Evolutionary conservation across 805 yeast species (phyloP).

Genomic region (Barnettozyma populi): DNA sequence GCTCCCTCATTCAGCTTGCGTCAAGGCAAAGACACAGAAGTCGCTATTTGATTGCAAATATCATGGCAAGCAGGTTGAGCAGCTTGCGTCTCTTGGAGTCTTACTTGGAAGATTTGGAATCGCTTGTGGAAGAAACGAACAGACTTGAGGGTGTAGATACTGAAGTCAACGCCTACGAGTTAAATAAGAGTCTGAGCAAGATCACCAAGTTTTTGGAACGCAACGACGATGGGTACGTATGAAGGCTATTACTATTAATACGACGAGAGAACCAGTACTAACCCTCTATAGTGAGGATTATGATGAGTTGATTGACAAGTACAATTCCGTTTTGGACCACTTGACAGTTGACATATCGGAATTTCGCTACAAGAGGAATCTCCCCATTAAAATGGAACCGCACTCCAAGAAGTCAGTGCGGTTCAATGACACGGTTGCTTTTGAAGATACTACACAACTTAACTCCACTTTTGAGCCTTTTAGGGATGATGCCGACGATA

Average conservation of each 20-base stretch:
- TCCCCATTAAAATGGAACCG: constrained; percentile 2
- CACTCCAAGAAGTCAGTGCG: constrained; percentile 23
- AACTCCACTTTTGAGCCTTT: constrained; percentile 16
- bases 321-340: constrained; percentile 8
- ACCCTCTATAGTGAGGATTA: constrained; percentile 17
- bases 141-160: constrained; percentile 14
- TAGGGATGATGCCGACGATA: constrained; percentile 13
- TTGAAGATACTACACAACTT: constrained; percentile 3
- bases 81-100: constrained; percentile 24
- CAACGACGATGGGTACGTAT: constrained; percentile 24
- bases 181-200: constrained; percentile 20
- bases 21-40: background rate
- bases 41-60: background rate
- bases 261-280: constrained; percentile 1
- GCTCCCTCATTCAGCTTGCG: too few relatives aligned
- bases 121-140: constrained; percentile 19
- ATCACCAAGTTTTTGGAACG: constrained; percentile 21
- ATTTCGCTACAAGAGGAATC: constrained; percentile 15
- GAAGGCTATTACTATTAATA: too few relatives aligned
- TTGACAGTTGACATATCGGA: constrained; percentile 15
- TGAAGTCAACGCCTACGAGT: constrained; percentile 20
- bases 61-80: constrained; percentile 17
- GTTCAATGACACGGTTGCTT: constrained; percentile 23
- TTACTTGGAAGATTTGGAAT: constrained; percentile 23
- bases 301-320: constrained; percentile 24